A percentile compares a stretch with the other conserved stretches of the same genome.
phyloP scores from a whole-genome alignment of 768 basidiomycete genomes.

The Boletus vermiculosoides region DNA sequence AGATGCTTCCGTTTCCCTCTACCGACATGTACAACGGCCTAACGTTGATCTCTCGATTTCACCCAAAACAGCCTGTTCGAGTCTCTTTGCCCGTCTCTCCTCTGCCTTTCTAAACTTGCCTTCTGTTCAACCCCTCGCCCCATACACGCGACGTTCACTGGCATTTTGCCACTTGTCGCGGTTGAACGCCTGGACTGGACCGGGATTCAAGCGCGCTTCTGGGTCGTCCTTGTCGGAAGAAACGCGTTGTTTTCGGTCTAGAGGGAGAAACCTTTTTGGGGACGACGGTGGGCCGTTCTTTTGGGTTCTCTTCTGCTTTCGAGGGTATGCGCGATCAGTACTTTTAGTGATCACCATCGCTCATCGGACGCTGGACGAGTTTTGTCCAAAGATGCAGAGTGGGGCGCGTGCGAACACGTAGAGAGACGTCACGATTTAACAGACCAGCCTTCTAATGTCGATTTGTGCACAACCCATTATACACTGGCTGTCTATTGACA shows the following conservation, averaged over 20 bases:
- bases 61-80: constrained; percentile 38
- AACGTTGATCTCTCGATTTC: constrained; percentile 44
- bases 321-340: too few relatives aligned
- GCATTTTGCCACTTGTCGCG: too few relatives aligned
- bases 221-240: constrained; percentile 64
- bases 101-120: constrained; percentile 54
- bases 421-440: too few relatives aligned
- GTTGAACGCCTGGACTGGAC: constrained; percentile 99
- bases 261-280: constrained; percentile 75
- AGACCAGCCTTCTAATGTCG: too few relatives aligned
- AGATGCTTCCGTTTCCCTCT: background rate
- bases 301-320: background rate
- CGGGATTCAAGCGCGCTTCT: constrained; percentile 94
- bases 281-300: constrained; percentile 37
- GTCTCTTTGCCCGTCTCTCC: constrained; percentile 45
- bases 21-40: background rate
- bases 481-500: too few relatives aligned
- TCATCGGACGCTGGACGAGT: too few relatives aligned
- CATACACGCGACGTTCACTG: constrained; percentile 93
- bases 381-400: too few relatives aligned
- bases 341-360: too few relatives aligned
- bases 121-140: constrained; percentile 70
- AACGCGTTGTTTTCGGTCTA: constrained; percentile 76
- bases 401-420: too few relatives aligned
- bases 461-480: too few relatives aligned